Evolutionary conservation across 495 filamentous ascomycete genomes (phyloP).

Genomic region (Apiosordaria backusii): DNA sequence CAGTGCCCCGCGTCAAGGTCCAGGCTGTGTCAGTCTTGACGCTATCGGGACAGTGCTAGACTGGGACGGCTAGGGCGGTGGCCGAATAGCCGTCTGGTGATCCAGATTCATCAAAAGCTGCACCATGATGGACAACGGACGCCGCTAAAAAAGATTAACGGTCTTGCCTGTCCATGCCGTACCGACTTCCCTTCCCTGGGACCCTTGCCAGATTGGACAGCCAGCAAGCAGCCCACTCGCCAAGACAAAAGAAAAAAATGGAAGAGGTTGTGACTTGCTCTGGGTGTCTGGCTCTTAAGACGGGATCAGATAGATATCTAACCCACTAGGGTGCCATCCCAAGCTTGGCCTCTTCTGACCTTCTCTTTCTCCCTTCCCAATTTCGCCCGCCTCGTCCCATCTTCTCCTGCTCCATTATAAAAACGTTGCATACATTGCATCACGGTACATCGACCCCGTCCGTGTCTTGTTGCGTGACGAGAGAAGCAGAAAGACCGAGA

Average conservation of each 20-base stretch:
- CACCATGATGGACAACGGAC: not conserved
- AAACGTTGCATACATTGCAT: not conserved
- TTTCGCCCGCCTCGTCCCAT: not conserved
- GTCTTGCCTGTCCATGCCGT: not conserved
- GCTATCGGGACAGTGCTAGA: not conserved
- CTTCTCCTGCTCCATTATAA: not conserved
- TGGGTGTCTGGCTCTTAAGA: not conserved
- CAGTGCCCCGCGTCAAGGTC: not conserved
- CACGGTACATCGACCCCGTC: not conserved
- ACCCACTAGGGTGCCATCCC: constrained; percentile 3
- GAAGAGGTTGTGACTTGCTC: constrained; percentile 16
- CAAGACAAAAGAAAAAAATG: constrained; percentile 28
- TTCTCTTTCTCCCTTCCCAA: not conserved
- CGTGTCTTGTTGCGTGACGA: not conserved
- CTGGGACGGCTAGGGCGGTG: not conserved
- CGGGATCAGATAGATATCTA: constrained; percentile 7
- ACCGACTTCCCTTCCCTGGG: not conserved
- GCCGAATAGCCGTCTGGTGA: constrained; percentile 4
- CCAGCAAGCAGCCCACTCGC: constrained; percentile 21
- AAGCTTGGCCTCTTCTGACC: constrained; percentile 5
- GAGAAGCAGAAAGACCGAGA: not conserved
- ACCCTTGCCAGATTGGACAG: constrained; percentile 7
- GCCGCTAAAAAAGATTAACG: not conserved
- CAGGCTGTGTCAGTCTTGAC: not conserved
- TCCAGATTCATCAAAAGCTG: not conserved